Base-by-base conservation (phyloP, 805 yeast species). In the Barnettozyma siamensis region DNA sequence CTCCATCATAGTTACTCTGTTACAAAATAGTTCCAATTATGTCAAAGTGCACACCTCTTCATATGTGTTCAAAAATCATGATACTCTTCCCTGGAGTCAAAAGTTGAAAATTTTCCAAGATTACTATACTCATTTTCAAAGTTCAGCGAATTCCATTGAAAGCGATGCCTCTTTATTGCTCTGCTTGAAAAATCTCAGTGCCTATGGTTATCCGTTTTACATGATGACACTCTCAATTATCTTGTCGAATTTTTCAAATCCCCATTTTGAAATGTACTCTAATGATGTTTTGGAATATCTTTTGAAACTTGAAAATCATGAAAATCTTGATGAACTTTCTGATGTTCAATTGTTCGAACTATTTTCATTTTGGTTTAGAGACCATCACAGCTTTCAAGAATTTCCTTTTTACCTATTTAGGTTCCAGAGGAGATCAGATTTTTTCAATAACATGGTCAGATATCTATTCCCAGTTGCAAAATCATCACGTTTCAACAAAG, bases 391-490 rank as follows among this genome's bases (percentile, higher is more conserved):
- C 10, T 43, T 52, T 19, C 10, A 23, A 11, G 26, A 24, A 8
- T 51, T 47, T 23, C 55, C 54, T 1, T 46, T 27, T 20, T 1
- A 4, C 1, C 29, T 53, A 0, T 32, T 53, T 5, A 52, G 52
- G 1, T 45, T 46, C 23, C 3, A 13, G 2, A 15, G 38, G 1
- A 13, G 30, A 7, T 31, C 28, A 2, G 21, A 33, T 0, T 54
- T 54, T 33, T 31, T 45, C 5, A 5, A 17, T 29, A 8, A 58
- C 2, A 67, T 66, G 45, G 61, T 59, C 39, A 54, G 53, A 19
- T 65, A 69, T 34, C 48, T 76, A 4, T 54, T 58, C n/a, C 67
- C 80, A 0, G 37, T 76, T 43, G 35, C 50, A 46, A 40, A 64
- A 52, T 41, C 70, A 2, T 40, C 41, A 31, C 34, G 37, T 24